phyloP scores from a whole-genome alignment of 148 eudicot species.

The Pouteria glomerata region DNA sequence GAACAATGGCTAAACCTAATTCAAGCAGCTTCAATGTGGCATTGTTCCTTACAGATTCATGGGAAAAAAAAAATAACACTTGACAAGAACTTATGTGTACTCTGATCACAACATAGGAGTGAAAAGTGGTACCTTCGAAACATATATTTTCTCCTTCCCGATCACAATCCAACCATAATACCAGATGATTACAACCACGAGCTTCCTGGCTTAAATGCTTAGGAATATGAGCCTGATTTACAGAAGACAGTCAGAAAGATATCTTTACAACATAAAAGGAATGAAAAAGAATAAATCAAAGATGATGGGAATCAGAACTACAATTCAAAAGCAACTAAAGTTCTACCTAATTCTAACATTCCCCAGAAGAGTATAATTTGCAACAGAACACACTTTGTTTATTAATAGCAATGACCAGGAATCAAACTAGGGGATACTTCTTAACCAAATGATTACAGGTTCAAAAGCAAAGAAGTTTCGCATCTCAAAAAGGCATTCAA shows the following conservation, averaged over 20 bases:
- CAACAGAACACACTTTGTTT: too few species aligned
- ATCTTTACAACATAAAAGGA: background rate
- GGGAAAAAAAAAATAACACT: too few species aligned
- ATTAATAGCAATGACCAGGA: background rate
- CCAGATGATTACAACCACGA: constrained; percentile 78
- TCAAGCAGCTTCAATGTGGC: background rate
- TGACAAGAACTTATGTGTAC: too few species aligned
- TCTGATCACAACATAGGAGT: background rate
- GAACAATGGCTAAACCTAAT: background rate
- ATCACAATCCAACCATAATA: constrained; percentile 94
- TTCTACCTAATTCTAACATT: background rate
- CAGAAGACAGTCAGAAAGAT: constrained; percentile 11
- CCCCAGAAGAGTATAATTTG: background rate
- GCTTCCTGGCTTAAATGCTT: constrained; percentile 93
- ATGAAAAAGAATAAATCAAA: background rate
- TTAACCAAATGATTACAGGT: background rate
- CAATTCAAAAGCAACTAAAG: background rate
- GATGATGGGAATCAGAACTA: background rate
- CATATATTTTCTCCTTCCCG: constrained; percentile 98
- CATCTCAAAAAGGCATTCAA: background rate
- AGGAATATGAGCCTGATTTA: constrained; percentile 72
- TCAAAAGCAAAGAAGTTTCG: background rate
- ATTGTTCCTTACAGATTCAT: too few species aligned
- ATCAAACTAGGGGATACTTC: background rate
- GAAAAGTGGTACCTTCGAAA: constrained; percentile 69